Evolutionary conservation across 2,329 filamentous ascomycete species (phyloP).

Genomic region (Fusarium sublunatum): DNA sequence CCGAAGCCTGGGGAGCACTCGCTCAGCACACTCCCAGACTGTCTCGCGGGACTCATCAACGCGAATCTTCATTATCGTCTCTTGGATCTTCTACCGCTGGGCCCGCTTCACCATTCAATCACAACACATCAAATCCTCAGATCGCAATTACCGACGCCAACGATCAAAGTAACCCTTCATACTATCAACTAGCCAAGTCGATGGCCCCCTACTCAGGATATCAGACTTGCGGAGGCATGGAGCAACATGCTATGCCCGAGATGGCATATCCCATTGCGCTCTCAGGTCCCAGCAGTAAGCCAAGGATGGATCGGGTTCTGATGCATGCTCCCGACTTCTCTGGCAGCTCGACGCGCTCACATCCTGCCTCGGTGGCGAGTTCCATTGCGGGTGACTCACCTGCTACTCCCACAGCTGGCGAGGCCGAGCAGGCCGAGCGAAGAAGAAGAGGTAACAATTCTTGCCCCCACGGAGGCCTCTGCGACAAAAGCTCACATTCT

Average conservation of each 20-base stretch:
- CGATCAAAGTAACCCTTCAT: slow-evolving; percentile 57
- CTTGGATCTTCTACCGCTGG: slow-evolving; percentile 67
- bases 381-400: slow-evolving; percentile 69
- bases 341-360: slow-evolving; percentile 57
- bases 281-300: slow-evolving; percentile 51
- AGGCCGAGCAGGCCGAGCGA: slow-evolving; percentile 61
- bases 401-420: slow-evolving; percentile 64
- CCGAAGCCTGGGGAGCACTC: slow-evolving; percentile 55
- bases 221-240: slow-evolving; percentile 50
- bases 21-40: slow-evolving; percentile 54
- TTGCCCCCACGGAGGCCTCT: slow-evolving; percentile 3
- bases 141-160: slow-evolving; percentile 64
- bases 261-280: slow-evolving; percentile 57
- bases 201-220: slow-evolving; percentile 59
- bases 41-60: slow-evolving; percentile 62
- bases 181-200: slow-evolving; percentile 61
- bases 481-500: slow-evolving; percentile 67
- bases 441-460: slow-evolving; percentile 65
- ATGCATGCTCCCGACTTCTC: slow-evolving; percentile 60
- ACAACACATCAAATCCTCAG: slow-evolving; percentile 67
- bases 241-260: slow-evolving; percentile 51
- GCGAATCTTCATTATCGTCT: slow-evolving; percentile 71
- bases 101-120: slow-evolving; percentile 68
- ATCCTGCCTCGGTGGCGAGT: slow-evolving; percentile 67
- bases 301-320: slow-evolving; percentile 56